Evolutionary conservation across 2,329 filamentous ascomycete genomes (phyloP).

Genomic region (Fusarium veterinarium): DNA sequence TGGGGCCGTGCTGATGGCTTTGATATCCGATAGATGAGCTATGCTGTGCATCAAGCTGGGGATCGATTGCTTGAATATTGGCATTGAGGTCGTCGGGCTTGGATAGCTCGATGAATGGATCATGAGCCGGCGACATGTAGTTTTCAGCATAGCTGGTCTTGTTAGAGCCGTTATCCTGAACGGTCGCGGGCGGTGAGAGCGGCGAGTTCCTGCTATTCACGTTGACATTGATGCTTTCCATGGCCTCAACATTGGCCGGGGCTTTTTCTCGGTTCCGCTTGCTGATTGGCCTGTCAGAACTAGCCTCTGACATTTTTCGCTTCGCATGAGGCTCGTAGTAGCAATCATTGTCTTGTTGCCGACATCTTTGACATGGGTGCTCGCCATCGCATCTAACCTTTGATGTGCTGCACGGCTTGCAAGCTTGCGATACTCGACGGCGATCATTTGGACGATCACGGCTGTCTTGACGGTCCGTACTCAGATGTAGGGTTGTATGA

Average conservation of each 20-base stretch:
- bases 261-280: neutral
- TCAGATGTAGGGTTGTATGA: neutral
- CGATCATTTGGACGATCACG: neutral
- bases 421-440: slow-evolving; percentile 4
- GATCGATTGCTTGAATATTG: neutral
- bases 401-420: neutral
- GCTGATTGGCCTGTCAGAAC: neutral
- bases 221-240: neutral
- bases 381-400: slow-evolving; percentile 6
- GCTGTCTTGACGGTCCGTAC: neutral
- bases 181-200: neutral
- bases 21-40: too few relatives aligned
- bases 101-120: neutral
- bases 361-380: neutral
- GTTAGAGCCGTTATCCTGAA: neutral
- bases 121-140: neutral
- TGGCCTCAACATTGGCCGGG: rapidly evolving
- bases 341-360: neutral
- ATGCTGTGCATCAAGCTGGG: neutral
- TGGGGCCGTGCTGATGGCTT: neutral
- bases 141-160: neutral
- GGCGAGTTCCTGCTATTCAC: neutral
- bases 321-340: slow-evolving; percentile 12
- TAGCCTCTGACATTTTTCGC: neutral
- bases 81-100: neutral